These are phyloP conservation scores for Exserohilum rostratum DNA, from an alignment of 2,329 filamentous ascomycete species.

Conservation along the genomic window DNA sequence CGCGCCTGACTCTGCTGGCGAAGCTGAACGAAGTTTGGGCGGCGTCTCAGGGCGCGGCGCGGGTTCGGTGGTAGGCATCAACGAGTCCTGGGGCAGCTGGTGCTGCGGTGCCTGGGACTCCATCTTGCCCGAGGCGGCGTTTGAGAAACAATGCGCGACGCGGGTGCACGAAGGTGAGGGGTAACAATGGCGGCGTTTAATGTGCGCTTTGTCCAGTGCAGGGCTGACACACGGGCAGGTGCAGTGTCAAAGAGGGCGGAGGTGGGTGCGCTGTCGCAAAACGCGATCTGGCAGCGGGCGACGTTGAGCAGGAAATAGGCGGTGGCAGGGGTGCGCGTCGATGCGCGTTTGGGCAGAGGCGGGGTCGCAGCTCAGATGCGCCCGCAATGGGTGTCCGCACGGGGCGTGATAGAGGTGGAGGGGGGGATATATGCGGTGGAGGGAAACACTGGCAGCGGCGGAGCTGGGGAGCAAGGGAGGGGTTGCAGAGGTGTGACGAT, in stretches of 20 bases:
- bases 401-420: background rate
- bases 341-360: slow-evolving; percentile 21
- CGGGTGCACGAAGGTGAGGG: slow-evolving; percentile 23
- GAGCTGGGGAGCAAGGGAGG: background rate
- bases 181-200: background rate
- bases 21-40: slow-evolving; percentile 27
- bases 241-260: slow-evolving; percentile 1
- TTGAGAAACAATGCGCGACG: slow-evolving; percentile 33
- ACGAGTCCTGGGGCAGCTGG: slow-evolving; percentile 34
- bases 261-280: slow-evolving; percentile 2
- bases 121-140: slow-evolving; percentile 35
- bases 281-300: slow-evolving; percentile 6
- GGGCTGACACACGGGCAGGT: slow-evolving; percentile 7
- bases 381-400: too few relatives aligned
- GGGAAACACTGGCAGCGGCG: too few relatives aligned
- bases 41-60: slow-evolving; percentile 35
- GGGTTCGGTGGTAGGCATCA: slow-evolving; percentile 42
- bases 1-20: slow-evolving; percentile 26
- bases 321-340: slow-evolving; percentile 26
- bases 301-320: slow-evolving; percentile 17
- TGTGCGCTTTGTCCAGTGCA: slow-evolving; percentile 14
- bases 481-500: background rate
- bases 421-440: slow-evolving; percentile 4
- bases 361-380: slow-evolving; percentile 21
- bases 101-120: slow-evolving; percentile 35